These are phyloP conservation scores for Rhizopus arrhizus DNA, from an alignment of 371 early-diverging fungal species.

Conservation along the genomic window DNA sequence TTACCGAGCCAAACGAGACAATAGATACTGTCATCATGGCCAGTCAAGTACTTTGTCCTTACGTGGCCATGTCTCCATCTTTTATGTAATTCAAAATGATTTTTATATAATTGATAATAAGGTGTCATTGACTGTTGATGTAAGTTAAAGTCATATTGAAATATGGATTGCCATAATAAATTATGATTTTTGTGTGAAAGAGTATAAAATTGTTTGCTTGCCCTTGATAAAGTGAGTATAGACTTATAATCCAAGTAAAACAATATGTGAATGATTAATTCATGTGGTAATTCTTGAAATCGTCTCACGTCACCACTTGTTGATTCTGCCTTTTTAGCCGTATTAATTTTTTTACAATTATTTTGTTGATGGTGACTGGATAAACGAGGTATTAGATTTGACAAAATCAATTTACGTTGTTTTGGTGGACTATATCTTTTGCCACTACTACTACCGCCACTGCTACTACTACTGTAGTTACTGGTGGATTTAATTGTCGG, in stretches of 20 bases:
- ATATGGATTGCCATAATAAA: conserved; percentile 25
- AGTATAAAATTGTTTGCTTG: conserved; percentile 20
- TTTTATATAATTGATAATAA: conserved; percentile 24
- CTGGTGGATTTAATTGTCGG: conserved; percentile 26
- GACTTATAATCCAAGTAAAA: conserved; percentile 15
- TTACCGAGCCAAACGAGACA: conserved; percentile 75
- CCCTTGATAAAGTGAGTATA: conserved; percentile 14
- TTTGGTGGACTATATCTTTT: conserved; percentile 14
- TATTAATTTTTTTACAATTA: no score
- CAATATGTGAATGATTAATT: conserved; percentile 19
- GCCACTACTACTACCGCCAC: background rate
- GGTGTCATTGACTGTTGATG: background rate
- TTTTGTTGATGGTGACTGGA: background rate
- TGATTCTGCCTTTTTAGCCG: no score
- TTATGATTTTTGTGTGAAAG: conserved; percentile 16
- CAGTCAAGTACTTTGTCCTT: conserved; percentile 46
- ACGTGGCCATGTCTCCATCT: conserved; percentile 29
- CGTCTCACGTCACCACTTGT: background rate
- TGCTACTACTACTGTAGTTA: background rate
- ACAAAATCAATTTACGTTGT: conserved; percentile 18
- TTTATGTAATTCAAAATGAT: conserved; percentile 16
- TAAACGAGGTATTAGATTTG: conserved; percentile 23
- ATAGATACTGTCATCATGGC: conserved; percentile 88
- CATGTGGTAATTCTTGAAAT: conserved; percentile 20
- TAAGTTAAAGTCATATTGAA: conserved; percentile 16